Evolutionary conservation across 805 yeast genomes (phyloP), one percentile per base, ranked within the genome.

Genomic region (Kodamaea leandrae): DNA sequence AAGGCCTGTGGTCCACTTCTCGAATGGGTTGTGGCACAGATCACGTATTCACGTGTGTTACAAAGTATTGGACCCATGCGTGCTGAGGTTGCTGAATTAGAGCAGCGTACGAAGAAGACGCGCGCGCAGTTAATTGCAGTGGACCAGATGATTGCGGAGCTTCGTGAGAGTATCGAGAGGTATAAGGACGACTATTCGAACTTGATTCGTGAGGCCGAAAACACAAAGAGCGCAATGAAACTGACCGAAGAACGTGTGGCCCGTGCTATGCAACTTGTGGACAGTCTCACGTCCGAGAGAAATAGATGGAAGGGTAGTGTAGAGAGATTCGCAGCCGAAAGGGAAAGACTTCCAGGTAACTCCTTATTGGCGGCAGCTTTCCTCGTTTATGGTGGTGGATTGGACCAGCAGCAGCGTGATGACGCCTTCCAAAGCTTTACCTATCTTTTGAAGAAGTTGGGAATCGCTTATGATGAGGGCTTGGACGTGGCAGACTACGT

Each of bases 1-100:
- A 88, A 86, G 54, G 97, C 97, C 0, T 88, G 97, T 65, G 98
- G 96, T 0, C 98, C 98, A 0, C 64, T 91, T 25, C 55, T 85
- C 14, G 82, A 81, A 46, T 91, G 98, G 98, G 90, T 89, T 0
- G 72, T 74, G 40, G 97, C 98, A 0, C 97, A 91, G 48, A 68
- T 89, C n/a, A 66, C 72, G n/a, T 91, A 83, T 54, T 76, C 91
- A 0, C 54, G 76, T 1, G 83, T 89, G 16, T 63, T 87, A 32
- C 83, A 84, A 26, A 75, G 72, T 37, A 76, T 91, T 18, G 84
- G 78, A 1, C 98, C 98, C 0, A 60, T 91, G 50, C 66, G 80
- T 42, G 68, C 68, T 4, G 96, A 89, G 50, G 85, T 88, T 3
- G 52, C 51, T 6, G 53, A 47, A 4, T 67, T 91, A 6, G 91